Evolutionary conservation across 1,284 basidiomycete genomes (phyloP).

Genomic region (Ceratobasidium sp.): DNA sequence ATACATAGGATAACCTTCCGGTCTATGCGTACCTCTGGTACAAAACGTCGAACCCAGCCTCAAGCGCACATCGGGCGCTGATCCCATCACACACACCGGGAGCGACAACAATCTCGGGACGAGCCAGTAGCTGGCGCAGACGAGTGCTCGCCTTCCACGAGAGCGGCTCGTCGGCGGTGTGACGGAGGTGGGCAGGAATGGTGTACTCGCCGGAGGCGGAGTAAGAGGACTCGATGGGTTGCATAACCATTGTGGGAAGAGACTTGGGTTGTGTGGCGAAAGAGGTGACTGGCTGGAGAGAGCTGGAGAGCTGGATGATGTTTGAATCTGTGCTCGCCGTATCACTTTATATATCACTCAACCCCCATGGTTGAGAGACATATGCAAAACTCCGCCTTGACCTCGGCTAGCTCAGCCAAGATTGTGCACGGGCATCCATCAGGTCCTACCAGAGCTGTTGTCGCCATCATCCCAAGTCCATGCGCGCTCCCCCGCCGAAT

Average conservation of each 20-base stretch:
- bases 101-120: slow-evolving; percentile 79
- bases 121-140: slow-evolving; percentile 76
- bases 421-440: no score
- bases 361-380: neutral
- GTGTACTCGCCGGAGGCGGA: neutral
- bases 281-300: neutral
- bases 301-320: slow-evolving; percentile 15
- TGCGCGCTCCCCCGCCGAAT: neutral
- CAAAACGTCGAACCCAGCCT: slow-evolving; percentile 78
- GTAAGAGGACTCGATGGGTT: slow-evolving; percentile 16
- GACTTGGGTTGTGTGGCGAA: neutral
- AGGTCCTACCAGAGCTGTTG: neutral
- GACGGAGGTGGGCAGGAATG: slow-evolving; percentile 21
- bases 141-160: slow-evolving; percentile 76
- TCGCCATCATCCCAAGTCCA: neutral
- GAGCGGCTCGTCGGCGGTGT: slow-evolving; percentile 55
- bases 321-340: neutral
- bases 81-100: slow-evolving; percentile 76
- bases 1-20: no score
- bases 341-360: neutral
- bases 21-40: slow-evolving; percentile 66
- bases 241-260: slow-evolving; percentile 14
- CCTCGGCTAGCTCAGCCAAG: neutral
- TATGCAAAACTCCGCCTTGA: neutral
- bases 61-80: slow-evolving; percentile 78